phyloP scores from a whole-genome alignment of 1,284 basidiomycete genomes.

The Puccinia hordei region DNA sequence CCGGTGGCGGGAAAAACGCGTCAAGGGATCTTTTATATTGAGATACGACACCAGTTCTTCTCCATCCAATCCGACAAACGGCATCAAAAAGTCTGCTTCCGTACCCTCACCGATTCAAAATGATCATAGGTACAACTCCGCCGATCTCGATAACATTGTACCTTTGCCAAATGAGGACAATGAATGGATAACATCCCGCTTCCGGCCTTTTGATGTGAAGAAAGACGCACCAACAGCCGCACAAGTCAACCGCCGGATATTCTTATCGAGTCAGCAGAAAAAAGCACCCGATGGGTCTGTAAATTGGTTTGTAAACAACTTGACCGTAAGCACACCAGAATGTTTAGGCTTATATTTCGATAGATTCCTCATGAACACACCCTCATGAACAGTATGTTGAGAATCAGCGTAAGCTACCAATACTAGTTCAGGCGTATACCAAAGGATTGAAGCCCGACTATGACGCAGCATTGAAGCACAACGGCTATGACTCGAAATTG shows the following conservation, averaged over 20 bases:
- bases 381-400: constrained; percentile 36
- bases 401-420: constrained; percentile 14
- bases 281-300: constrained; percentile 23
- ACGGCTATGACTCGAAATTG: constrained; percentile 42
- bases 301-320: constrained; percentile 47
- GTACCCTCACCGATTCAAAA: neutral
- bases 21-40: constrained; percentile 33
- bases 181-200: constrained; percentile 23
- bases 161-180: constrained; percentile 35
- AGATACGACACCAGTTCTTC: constrained; percentile 23
- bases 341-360: neutral
- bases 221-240: constrained; percentile 34
- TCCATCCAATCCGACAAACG: neutral
- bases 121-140: neutral
- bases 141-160: constrained; percentile 10
- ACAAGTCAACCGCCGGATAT: constrained; percentile 33
- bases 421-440: constrained; percentile 36
- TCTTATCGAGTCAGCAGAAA: constrained; percentile 40
- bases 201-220: constrained; percentile 13
- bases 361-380: neutral
- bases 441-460: constrained; percentile 33
- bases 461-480: constrained; percentile 8
- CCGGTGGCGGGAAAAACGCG: constrained; percentile 37
- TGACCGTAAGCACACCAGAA: constrained; percentile 17
- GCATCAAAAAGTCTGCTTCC: neutral